These are phyloP conservation scores for Nowakowskiella sp. DNA, from an alignment of 192 early-diverging fungal species.

Conservation along the genomic window DNA sequence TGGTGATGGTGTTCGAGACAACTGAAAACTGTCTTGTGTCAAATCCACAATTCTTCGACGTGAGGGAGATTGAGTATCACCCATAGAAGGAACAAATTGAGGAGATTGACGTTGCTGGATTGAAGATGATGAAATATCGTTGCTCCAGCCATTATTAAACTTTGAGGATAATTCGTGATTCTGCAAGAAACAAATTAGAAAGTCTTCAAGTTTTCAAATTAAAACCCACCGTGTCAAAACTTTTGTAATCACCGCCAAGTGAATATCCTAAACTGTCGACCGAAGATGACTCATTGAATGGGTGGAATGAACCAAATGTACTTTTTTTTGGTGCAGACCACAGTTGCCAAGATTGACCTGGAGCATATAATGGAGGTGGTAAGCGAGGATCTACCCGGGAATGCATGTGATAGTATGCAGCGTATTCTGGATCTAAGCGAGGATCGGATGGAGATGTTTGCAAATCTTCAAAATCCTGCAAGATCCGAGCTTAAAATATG, in stretches of 20 bases:
- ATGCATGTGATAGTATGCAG: slow-evolving; percentile 48
- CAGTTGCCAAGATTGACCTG: slow-evolving; percentile 60
- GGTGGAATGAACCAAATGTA: too few species aligned
- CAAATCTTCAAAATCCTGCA: slow-evolving; percentile 32
- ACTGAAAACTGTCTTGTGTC: slow-evolving; percentile 30
- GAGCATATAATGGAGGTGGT: slow-evolving; percentile 51
- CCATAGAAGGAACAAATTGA: too few species aligned
- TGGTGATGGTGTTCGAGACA: slow-evolving; percentile 34
- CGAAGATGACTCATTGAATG: too few species aligned
- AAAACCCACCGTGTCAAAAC: too few species aligned
- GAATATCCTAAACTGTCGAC: too few species aligned
- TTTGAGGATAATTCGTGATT: too few species aligned
- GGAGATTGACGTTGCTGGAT: too few species aligned
- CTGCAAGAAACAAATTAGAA: too few species aligned
- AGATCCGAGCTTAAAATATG: background rate
- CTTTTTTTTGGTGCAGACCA: slow-evolving; percentile 53
- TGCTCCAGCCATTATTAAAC: too few species aligned
- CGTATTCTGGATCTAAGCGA: slow-evolving; percentile 57
- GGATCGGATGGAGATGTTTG: slow-evolving; percentile 39
- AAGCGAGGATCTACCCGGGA: slow-evolving; percentile 52
- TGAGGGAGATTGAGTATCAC: slow-evolving; percentile 14
- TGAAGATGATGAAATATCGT: too few species aligned
- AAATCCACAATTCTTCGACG: slow-evolving; percentile 30
- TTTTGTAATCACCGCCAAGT: too few species aligned
- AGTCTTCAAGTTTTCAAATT: too few species aligned